Evolutionary conservation across 306 rosid species (phyloP), one percentile per base, ranked within the genome.

Genomic region (Glycine latifolia): DNA sequence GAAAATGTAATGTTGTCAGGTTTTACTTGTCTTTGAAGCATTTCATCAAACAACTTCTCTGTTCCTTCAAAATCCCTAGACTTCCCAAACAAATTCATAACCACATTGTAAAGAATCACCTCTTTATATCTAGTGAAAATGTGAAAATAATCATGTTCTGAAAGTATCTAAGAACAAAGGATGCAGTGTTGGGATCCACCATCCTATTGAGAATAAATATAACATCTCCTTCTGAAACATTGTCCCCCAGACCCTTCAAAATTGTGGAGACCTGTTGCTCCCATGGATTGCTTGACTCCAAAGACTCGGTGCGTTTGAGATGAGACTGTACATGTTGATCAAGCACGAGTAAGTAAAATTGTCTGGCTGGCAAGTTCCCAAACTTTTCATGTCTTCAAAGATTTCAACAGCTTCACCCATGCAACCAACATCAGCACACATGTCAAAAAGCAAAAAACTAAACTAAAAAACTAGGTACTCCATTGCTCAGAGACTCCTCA

Each of bases 351-450:
- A 94, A 16, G 94, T 88, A 89, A 91, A 81, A 88, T 87, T 85
- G 73, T 92, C 97, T 10, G 98, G 98, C 78, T 39, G 49, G 76
- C 67, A 78, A 59, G 88, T 74, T 35, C 35, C 79, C 0, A 94
- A 91, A 76, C 62, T 69, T 80, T 92, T 94, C 94, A 94, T 87
- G 46, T 94, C 93, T 73, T 84, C 50, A 61, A 92, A 92, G 83
- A 89, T 87, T 68, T 88, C 90, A 71, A 89, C 26, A 13, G 91
- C 97, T 79, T 90, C 91, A 17, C 90, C 91, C 20, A 72, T 47
- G 77, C 52, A 91, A 71, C 93, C 97, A 80, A 91, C 79, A 83
- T 91, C 94, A 83, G 92, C 98, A 79, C 97, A 94, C 94, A 91
- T 86, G 65, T 94, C 80, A 79, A 94, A 87, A 79, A 94, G 84